Conservation (phyloP, 139 green algal genomes). For the Trebouxia sp. region DNA sequence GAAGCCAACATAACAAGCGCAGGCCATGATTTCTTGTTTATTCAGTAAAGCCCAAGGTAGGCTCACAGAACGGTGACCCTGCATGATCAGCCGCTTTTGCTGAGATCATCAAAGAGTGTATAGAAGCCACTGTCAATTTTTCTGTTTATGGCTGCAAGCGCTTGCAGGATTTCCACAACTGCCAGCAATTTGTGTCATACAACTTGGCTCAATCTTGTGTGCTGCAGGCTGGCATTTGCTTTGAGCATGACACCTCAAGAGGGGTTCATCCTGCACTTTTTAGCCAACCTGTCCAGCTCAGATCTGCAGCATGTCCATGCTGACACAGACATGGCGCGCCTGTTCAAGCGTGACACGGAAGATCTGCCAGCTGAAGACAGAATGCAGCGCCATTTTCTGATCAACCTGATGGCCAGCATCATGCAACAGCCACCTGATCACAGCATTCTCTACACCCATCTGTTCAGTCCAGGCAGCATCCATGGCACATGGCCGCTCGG, state of each 20-base stretch:
- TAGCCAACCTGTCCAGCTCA: background rate
- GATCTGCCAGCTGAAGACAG: background rate
- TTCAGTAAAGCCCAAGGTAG: no score
- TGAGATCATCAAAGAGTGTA: no score
- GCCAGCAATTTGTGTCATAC: no score
- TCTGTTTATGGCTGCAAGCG: no score
- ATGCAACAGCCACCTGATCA: background rate
- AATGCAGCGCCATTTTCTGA: background rate
- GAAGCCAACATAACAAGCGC: no score
- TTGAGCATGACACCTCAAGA: background rate
- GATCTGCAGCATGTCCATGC: background rate
- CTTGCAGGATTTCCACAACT: no score
- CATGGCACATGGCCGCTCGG: background rate
- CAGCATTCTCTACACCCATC: background rate
- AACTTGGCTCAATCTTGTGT: background rate
- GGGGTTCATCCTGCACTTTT: background rate
- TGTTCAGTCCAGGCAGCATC: background rate
- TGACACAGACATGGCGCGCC: slow-evolving; percentile 14
- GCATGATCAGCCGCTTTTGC: no score
- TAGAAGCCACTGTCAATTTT: no score
- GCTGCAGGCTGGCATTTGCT: background rate
- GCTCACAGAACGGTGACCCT: no score
- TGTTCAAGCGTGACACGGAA: background rate
- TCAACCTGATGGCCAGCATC: slow-evolving; percentile 1
- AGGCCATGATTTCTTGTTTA: no score